Evolutionary conservation across 129 eudicot genomes (phyloP).

Genomic region (Gnaphalium uliginosum): DNA sequence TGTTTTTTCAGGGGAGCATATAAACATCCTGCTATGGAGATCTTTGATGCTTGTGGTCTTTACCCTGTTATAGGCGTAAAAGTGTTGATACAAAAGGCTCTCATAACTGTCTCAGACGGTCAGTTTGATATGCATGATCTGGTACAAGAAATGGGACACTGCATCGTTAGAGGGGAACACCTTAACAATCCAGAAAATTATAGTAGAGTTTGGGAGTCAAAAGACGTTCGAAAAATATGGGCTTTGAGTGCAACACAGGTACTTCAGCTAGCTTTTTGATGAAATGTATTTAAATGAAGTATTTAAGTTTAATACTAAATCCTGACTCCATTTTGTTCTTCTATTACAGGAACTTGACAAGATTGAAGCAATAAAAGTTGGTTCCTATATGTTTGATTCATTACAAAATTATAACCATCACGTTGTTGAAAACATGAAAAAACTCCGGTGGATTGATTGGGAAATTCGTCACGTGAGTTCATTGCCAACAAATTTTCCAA

Average conservation of each 20-base stretch:
- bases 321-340: constrained; percentile 2
- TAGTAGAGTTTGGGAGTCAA: constrained; percentile 14
- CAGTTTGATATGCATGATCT: constrained; percentile 27
- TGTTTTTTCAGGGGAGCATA: constrained; percentile 5
- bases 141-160: constrained; percentile 32
- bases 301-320: background rate
- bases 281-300: background rate
- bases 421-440: constrained; percentile 9
- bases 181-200: constrained; percentile 17
- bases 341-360: constrained; percentile 1
- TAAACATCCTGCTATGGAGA: background rate
- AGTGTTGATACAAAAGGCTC: constrained; percentile 17
- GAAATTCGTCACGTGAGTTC: background rate
- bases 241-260: background rate
- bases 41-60: constrained; percentile 25
- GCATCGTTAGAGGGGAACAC: constrained; percentile 24
- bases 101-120: constrained; percentile 6
- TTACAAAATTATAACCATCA: background rate
- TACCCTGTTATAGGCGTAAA: background rate
- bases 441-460: constrained; percentile 20
- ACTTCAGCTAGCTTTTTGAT: background rate
- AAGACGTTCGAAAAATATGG: constrained; percentile 19
- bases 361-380: constrained; percentile 3
- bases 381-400: background rate
- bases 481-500: constrained; percentile 7